These are phyloP conservation scores for Trypanosoma theileri DNA, from an alignment of 208 protist species.

Conservation along the genomic window DNA sequence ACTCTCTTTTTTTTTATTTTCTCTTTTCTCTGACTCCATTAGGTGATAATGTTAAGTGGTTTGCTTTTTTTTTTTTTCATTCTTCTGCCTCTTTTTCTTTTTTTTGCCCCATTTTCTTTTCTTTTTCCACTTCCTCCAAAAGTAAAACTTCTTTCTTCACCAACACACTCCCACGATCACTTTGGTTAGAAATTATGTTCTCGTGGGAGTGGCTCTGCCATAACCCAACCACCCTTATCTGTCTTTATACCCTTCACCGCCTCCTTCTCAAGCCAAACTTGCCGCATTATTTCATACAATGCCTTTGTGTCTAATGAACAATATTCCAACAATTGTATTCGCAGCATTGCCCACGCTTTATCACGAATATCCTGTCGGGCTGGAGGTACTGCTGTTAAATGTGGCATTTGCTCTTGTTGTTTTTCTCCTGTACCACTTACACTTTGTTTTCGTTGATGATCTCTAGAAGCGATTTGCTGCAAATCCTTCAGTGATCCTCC, in stretches of 20 bases:
- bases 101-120: background rate
- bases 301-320: slow-evolving; percentile 87
- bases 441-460: slow-evolving; percentile 1
- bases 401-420: slow-evolving; percentile 2
- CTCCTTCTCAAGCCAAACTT: slow-evolving; percentile 72
- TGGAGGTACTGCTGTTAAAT: background rate
- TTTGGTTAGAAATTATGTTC: slow-evolving; percentile 37
- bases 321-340: slow-evolving; percentile 90
- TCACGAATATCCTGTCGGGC: slow-evolving; percentile 59
- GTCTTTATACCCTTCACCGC: slow-evolving; percentile 36
- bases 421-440: too few relatives aligned
- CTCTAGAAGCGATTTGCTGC: slow-evolving; percentile 30
- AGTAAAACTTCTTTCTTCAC: background rate
- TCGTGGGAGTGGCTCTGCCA: slow-evolving; percentile 54
- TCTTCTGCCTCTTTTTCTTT: background rate
- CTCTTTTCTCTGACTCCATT: too few relatives aligned
- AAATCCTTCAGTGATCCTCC: slow-evolving; percentile 77
- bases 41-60: too few relatives aligned
- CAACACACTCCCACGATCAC: too few relatives aligned
- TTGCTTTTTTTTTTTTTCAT: slow-evolving; percentile 1
- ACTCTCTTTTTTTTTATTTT: too few relatives aligned
- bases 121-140: background rate
- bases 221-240: slow-evolving; percentile 87
- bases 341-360: slow-evolving; percentile 68
- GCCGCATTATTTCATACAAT: slow-evolving; percentile 88